These are phyloP conservation scores for Hypoxylon sp. DNA, from an alignment of 2,329 filamentous ascomycete genomes.

Conservation along the genomic window DNA sequence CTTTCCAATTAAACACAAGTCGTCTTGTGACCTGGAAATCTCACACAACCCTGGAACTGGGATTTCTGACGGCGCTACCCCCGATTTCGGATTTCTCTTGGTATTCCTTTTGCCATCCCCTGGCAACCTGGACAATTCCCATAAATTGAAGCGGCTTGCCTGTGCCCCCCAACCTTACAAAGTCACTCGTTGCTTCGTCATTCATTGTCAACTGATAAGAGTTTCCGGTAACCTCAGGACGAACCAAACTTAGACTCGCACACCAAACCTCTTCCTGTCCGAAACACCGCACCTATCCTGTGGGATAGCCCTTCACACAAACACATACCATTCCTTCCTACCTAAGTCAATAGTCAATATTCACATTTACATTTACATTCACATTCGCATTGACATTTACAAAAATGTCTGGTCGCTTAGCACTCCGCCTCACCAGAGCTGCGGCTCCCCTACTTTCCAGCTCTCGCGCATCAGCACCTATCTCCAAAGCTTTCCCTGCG, in stretches of 20 bases:
- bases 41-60: slow-evolving; percentile 25
- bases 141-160: slow-evolving; percentile 36
- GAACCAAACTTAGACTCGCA: slow-evolving; percentile 3
- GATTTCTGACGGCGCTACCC: slow-evolving; percentile 27
- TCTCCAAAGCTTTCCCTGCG: slow-evolving; percentile 47
- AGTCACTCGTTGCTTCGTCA: slow-evolving; percentile 27
- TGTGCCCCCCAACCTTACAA: slow-evolving; percentile 9
- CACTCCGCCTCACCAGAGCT: slow-evolving; percentile 51
- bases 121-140: slow-evolving; percentile 19
- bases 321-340: slow-evolving; percentile 7
- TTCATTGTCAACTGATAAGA: slow-evolving; percentile 16
- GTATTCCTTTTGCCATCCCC: slow-evolving; percentile 17
- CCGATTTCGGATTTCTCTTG: slow-evolving; percentile 40
- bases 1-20: slow-evolving; percentile 31
- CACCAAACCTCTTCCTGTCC: slow-evolving; percentile 11
- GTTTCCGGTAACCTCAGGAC: slow-evolving; percentile 25
- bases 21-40: slow-evolving; percentile 42
- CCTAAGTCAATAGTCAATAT: slow-evolving; percentile 12
- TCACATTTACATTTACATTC: no score
- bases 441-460: slow-evolving; percentile 49
- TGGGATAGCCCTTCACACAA: not conserved
- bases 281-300: slow-evolving; percentile 1
- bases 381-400: slow-evolving; percentile 22
- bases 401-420: slow-evolving; percentile 52
- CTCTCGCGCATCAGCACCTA: slow-evolving; percentile 43